Base-by-base conservation (phyloP, 306 rosid species). In the Amphicarpaea edgeworthii region DNA sequence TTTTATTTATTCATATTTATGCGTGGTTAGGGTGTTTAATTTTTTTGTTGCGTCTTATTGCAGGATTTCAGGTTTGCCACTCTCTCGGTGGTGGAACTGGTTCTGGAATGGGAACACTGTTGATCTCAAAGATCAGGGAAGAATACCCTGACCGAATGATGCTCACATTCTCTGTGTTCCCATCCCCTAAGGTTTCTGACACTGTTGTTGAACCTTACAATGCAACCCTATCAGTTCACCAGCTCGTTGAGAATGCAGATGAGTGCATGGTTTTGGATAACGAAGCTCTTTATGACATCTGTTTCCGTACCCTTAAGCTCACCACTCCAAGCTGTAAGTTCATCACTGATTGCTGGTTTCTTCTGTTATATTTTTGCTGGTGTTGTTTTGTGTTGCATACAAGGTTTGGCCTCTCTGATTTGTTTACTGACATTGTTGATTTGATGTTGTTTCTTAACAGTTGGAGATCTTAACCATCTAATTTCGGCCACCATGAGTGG, bases 31-130 rank as follows among this genome's bases (percentile, higher is more conserved):
- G 7, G 4, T 26, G n/a, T 26, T 38, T 75, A 0, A 45, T 0
- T 1, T 0, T 37, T 11, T 11, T 46, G n/a, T 0, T 54, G 17
- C 0, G 0, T 51, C 0, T 17, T 24, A 0, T 82, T 84, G 63
- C 80, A 88, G 90, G 90, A 21, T 89, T 85, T 83, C 90, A 86
- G 75, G 90, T 86, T 12, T 89, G 93, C 82, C 93, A 89, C 85
- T 86, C 88, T 7, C 77, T 89, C 8, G 90, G 90, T 37, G 90
- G 93, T 14, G 90, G 90, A 60, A 86, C 90, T 12, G 90, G 93
- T 40, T 89, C 93, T 0, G 86, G 93, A 49, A 89, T 89, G 93
- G 90, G 90, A 23, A 89, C 93, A 0, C 82, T 89, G 6, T 46
- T 89, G 45, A 86, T 89, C 23, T 89, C 90, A 12, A 89, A 89